These are phyloP conservation scores for Crithidia fasciculata DNA, from an alignment of 208 protist species.

Conservation along the genomic window DNA sequence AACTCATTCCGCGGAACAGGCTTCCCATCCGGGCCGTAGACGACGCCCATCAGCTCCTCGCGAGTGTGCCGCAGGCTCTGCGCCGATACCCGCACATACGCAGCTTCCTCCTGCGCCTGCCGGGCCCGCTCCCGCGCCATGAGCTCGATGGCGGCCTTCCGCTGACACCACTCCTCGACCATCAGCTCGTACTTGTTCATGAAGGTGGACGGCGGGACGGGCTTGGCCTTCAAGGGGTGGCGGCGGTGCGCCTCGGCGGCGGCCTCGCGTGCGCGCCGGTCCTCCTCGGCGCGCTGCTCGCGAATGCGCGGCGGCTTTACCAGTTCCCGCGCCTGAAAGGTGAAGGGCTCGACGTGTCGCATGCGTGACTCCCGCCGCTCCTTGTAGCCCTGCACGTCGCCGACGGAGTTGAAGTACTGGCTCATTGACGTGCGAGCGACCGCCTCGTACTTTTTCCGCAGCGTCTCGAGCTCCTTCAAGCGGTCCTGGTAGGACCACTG, in stretches of 20 bases:
- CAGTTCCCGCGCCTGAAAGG: constrained; percentile 72
- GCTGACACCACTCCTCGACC: constrained; percentile 90
- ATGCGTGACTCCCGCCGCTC: constrained; percentile 46
- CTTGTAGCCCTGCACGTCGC: constrained; percentile 59
- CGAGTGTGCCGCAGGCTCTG: constrained; percentile 54
- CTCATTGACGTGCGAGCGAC: constrained; percentile 57
- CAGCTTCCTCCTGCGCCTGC: constrained; percentile 55
- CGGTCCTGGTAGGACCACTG: constrained; percentile 32
- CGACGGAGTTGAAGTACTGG: constrained; percentile 58
- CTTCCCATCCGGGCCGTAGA: constrained; percentile 35
- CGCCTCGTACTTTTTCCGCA: constrained; percentile 56
- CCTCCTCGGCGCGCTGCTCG: constrained; percentile 46
- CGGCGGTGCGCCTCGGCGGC: constrained; percentile 34
- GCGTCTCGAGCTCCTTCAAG: constrained; percentile 47
- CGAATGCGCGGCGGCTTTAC: constrained; percentile 46
- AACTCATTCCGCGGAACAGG: constrained; percentile 24
- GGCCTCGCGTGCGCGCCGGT: constrained; percentile 42
- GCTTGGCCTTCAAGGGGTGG: constrained; percentile 51
- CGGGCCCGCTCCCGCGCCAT: constrained; percentile 68
- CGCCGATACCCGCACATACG: constrained; percentile 57
- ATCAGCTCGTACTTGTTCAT: constrained; percentile 92
- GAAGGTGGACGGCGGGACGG: constrained; percentile 85
- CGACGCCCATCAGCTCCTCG: constrained; percentile 57
- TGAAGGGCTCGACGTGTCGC: constrained; percentile 51
- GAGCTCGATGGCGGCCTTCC: constrained; percentile 69